Conservation (phyloP, 176 grass and related monocot genomes). For the Phyllostachys edulis region DNA sequence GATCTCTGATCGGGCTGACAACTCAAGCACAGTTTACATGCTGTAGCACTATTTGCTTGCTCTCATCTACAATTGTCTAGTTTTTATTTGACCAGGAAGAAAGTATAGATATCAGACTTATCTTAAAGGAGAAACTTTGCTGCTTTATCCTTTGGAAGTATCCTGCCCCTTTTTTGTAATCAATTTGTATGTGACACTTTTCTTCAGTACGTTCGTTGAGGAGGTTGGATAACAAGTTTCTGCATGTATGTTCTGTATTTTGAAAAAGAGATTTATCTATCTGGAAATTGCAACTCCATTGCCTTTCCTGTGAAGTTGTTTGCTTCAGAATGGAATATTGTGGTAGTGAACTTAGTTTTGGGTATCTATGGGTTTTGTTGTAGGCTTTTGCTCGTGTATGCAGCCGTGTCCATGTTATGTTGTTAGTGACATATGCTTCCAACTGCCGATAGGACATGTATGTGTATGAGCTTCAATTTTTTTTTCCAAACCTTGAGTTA, state of each 20-base stretch:
- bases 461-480: too few relatives aligned
- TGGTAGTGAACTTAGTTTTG: not conserved
- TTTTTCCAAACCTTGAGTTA: not conserved
- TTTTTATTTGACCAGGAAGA: not conserved
- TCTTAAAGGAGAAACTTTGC: not conserved
- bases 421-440: too few relatives aligned
- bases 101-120: not conserved
- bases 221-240: not conserved
- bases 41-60: not conserved
- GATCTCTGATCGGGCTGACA: conserved; percentile 47
- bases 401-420: not conserved
- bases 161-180: not conserved
- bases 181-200: not conserved
- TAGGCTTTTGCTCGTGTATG: not conserved
- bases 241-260: not conserved
- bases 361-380: not conserved
- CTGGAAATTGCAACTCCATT: not conserved
- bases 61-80: not conserved
- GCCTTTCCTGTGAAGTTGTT: not conserved
- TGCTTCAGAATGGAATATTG: not conserved
- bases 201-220: not conserved
- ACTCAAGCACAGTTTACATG: not conserved
- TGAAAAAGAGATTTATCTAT: not conserved
- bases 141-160: not conserved
- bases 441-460: too few relatives aligned